Evolutionary conservation across 106 monocot genomes (phyloP), one percentile per base, ranked within the genome.

Genomic region (Platanthera guangdongensis): DNA sequence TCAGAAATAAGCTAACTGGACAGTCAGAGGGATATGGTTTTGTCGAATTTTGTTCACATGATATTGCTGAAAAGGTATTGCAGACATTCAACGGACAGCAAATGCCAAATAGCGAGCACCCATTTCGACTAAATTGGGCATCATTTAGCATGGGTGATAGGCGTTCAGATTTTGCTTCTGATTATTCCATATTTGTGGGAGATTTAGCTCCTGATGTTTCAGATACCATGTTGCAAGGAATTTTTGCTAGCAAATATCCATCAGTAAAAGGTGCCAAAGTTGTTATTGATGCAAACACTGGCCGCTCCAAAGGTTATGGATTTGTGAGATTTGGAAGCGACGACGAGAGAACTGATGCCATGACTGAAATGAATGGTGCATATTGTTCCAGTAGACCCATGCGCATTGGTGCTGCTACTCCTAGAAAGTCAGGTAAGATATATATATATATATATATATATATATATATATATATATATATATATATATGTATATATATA

Each of bases 341-440:
- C 46, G 86, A 81, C 83, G 93, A 93, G 45, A 90, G 90, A 81
- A 51, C 82, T 54, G 85, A 82, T 75, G 93, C 93, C 4, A 88
- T 93, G 90, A 88, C 81, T 62, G 93, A 93, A 83, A 93, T 93
- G 93, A 90, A 90, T 82, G 93, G 93, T 49, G 54, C 85, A 65
- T 84, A 78, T 30, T 90, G 90, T 62, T 88, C 90, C 53, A 75
- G 86, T 68, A 84, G 93, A 59, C 81, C 88, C 21, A 93, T 93
- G 90, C 88, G 93, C 9, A 81, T 86, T 75, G 93, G 93, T 73
- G 75, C 88, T 62, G 93, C 93, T 25, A 74, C 88, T 8, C 86
- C 53, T n/a, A 93, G 81, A 89, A 92, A 57, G 77, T 32, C 67
- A n/a, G 22, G 80, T 80, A 74, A 19, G 52, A 12, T 28, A 71